phyloP scores from a whole-genome alignment of 148 eudicot species.

The Silene conica region DNA sequence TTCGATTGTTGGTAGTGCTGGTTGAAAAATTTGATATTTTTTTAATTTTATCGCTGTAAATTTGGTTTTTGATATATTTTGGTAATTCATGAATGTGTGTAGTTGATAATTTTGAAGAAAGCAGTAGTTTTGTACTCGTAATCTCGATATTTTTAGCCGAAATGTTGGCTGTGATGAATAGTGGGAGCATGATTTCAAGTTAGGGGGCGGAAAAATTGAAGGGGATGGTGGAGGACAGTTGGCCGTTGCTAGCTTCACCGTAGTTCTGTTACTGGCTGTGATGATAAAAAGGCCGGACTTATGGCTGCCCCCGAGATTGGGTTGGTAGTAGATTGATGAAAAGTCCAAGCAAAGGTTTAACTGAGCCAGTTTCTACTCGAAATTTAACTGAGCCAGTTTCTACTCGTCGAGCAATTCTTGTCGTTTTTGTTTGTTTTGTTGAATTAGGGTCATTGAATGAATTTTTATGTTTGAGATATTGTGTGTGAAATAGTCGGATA shows the following conservation, averaged over 20 bases:
- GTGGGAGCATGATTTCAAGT: no score
- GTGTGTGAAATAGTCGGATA: no score
- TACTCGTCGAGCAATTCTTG: neutral
- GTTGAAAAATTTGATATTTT: neutral
- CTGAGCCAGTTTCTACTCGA: constrained; percentile 9
- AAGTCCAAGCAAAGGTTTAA: constrained; percentile 16
- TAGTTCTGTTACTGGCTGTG: neutral
- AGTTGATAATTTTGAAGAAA: neutral
- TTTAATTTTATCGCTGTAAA: neutral
- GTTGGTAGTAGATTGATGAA: constrained; percentile 23
- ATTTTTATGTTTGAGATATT: neutral
- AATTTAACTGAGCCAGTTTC: constrained; percentile 9
- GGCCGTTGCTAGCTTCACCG: no score
- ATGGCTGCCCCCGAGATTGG: constrained; percentile 20
- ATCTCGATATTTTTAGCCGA: neutral
- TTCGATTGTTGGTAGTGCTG: constrained; percentile 3
- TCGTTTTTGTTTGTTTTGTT: neutral
- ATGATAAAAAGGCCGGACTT: constrained; percentile 27
- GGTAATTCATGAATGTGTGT: neutral
- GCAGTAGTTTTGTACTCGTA: neutral
- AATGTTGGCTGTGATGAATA: neutral
- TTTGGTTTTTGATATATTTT: neutral
- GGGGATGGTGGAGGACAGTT: neutral
- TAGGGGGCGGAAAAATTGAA: no score
- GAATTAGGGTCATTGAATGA: neutral